Percentiles rank a stretch among this genome's conserved stretches.
Evolutionary conservation across 2,329 filamentous ascomycete species (phyloP).

Genomic region (Talaromyces sp.): DNA sequence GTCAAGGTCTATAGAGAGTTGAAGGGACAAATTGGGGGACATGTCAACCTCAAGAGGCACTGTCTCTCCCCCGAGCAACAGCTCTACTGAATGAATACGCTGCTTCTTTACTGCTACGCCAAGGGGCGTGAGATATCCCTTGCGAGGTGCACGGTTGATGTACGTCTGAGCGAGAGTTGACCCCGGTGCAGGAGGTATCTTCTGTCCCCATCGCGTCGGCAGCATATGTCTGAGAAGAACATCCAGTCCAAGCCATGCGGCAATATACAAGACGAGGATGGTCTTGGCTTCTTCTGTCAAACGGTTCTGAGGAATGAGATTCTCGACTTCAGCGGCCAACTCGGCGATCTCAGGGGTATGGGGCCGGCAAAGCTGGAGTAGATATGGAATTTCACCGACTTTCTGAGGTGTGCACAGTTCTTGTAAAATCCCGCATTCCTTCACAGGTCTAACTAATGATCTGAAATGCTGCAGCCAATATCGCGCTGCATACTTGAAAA

Average conservation of each 20-base stretch:
- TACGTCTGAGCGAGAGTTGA: neutral
- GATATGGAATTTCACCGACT: neutral
- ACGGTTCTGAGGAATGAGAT: neutral
- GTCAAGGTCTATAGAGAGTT: neutral
- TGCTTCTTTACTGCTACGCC: neutral
- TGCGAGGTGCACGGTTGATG: neutral
- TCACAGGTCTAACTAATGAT: neutral
- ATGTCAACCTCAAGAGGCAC: neutral
- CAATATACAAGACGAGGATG: neutral
- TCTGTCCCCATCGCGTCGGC: neutral
- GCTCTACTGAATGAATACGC: neutral
- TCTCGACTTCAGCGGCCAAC: neutral
- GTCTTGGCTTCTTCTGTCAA: neutral
- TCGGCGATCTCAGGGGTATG: neutral
- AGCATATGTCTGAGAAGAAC: neutral
- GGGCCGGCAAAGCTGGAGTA: neutral
- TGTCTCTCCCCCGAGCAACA: neutral
- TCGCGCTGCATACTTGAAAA: neutral
- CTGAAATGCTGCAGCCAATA: neutral
- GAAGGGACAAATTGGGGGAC: neutral
- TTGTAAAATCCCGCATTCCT: neutral
- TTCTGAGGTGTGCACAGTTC: neutral
- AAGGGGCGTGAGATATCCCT: neutral
- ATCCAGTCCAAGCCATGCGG: neutral
- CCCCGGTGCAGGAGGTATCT: too few relatives aligned